Base-by-base conservation (phyloP, 2,329 filamentous ascomycete species). In the Botrytis squamosa region DNA sequence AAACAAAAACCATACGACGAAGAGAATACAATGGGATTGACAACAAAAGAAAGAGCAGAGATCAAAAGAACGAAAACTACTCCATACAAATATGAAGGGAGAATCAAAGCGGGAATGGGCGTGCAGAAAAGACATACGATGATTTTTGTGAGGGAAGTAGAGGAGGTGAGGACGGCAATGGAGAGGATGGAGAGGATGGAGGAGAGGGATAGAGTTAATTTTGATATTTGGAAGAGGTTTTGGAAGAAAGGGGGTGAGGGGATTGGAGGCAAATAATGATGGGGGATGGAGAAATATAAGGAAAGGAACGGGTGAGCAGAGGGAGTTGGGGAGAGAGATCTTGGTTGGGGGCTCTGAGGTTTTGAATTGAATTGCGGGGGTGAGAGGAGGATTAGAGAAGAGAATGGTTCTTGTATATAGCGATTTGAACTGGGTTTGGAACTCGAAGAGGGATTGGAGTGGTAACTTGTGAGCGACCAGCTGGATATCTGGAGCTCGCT, bases 151-250 rank as follows among this genome's bases (percentile, higher is more conserved):
- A 25, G 68, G 6, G 68, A 60, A 22, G 55, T 60, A 20, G 52
- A 60, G 25, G 59, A 40, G 33, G 59, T 63, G 8, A 36, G 46
- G 44, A 63, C 44, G 44, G 42, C 33, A 1, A 40, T 71, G 59
- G 12, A 9, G 25, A 55, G 59, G 0, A 40, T 71, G 59, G 12
- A 9, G 33, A 42, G 69, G 36, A 62, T 18, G 40, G 59, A 71
- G 44, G 69, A 71, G 69, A 64, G 69, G 59, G 69, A 71, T 64
- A 33, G 62, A 20, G 33, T 64, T 6, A 64, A 63, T 55, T 71
- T 71, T 71, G 59, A 64, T 5, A 52, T 71, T n/a, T 64, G 40
- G 40, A 71, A 18, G 9, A 64, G n/a, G 59, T 71, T 71, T 64
- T 71, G 69, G 59, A 55, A n/a, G 22, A 38, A 44, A 8, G 29